phyloP scores from a whole-genome alignment of 108 stramenopile genomes.

The Cyclostephanos tholiformis region DNA sequence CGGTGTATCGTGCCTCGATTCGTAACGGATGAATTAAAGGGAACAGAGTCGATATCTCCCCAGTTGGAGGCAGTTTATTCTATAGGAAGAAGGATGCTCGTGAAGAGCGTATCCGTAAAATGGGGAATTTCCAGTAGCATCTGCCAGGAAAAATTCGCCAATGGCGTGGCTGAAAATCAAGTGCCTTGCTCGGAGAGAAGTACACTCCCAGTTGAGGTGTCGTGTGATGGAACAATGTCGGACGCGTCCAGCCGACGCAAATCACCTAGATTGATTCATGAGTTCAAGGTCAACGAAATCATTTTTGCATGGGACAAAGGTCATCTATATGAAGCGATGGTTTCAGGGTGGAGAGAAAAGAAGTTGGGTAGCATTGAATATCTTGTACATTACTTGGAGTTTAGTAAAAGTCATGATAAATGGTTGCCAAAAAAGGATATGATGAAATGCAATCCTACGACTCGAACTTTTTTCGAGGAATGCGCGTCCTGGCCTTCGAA shows the following conservation, averaged over 20 bases:
- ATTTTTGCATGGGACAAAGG: slow-evolving; percentile 24
- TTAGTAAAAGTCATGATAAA: slow-evolving; percentile 7
- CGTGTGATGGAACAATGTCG: not conserved
- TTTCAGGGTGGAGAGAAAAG: slow-evolving; percentile 17
- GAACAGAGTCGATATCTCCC: too few relatives aligned
- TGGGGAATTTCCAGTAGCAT: not conserved
- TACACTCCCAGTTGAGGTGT: not conserved
- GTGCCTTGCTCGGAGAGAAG: not conserved
- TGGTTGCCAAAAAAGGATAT: slow-evolving; percentile 8
- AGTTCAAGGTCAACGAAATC: slow-evolving; percentile 4
- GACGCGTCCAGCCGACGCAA: not conserved
- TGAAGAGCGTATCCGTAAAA: not conserved
- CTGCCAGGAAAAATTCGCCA: too few relatives aligned
- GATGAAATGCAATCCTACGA: not conserved
- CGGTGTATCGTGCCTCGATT: too few relatives aligned
- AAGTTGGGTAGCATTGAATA: slow-evolving; percentile 8
- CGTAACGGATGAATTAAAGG: too few relatives aligned
- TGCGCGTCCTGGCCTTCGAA: not conserved
- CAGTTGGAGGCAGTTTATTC: not conserved
- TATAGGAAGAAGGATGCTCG: not conserved
- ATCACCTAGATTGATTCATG: not conserved
- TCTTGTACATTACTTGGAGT: slow-evolving; percentile 27
- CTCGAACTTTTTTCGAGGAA: not conserved
- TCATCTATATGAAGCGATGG: slow-evolving; percentile 21
- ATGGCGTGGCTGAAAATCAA: not conserved